A percentile compares a stretch with the other conserved stretches of the same genome.
Conservation (phyloP, 192 early-diverging fungal species). For the Rhizophagus prolifer region DNA sequence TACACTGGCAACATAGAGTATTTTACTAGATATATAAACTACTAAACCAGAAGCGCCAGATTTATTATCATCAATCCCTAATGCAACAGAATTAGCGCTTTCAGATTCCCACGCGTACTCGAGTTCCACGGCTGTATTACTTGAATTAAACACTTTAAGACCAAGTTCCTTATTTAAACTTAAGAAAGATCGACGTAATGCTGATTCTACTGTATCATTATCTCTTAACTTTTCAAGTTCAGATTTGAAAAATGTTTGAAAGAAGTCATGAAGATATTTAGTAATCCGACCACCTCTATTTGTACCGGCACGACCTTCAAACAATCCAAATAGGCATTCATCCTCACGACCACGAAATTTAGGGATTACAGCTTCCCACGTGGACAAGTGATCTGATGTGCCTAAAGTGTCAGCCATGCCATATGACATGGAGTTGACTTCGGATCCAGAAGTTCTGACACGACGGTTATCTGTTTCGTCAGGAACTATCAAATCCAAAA, state of each 20-base stretch:
- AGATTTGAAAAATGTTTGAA: constrained; percentile 63
- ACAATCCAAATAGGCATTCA: constrained; percentile 86
- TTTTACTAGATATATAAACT: constrained; percentile 74
- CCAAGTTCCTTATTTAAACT: constrained; percentile 80
- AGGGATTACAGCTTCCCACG: constrained; percentile 86
- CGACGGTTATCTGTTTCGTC: constrained; percentile 81
- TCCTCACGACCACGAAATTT: constrained; percentile 82
- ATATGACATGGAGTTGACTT: constrained; percentile 80
- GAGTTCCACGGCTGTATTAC: constrained; percentile 7
- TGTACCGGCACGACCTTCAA: constrained; percentile 67
- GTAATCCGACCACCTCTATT: constrained; percentile 54
- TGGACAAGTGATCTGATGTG: constrained; percentile 63
- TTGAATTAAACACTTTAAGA: constrained; percentile 30
- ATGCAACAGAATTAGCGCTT: constrained; percentile 12
- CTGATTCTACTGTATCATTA: constrained; percentile 58
- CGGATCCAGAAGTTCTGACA: constrained; percentile 78
- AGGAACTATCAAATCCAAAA: constrained; percentile 71
- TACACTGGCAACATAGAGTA: too few relatives aligned
- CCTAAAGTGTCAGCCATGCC: constrained; percentile 85
- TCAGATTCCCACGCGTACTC: constrained; percentile 24
- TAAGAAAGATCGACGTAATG: constrained; percentile 82
- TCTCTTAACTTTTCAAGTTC: constrained; percentile 72
- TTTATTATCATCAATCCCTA: constrained; percentile 42
- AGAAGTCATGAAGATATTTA: constrained; percentile 72
- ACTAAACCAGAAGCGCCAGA: constrained; percentile 80